Evolutionary conservation across 2,329 filamentous ascomycete species (phyloP).

Genomic region (Capronia americana): DNA sequence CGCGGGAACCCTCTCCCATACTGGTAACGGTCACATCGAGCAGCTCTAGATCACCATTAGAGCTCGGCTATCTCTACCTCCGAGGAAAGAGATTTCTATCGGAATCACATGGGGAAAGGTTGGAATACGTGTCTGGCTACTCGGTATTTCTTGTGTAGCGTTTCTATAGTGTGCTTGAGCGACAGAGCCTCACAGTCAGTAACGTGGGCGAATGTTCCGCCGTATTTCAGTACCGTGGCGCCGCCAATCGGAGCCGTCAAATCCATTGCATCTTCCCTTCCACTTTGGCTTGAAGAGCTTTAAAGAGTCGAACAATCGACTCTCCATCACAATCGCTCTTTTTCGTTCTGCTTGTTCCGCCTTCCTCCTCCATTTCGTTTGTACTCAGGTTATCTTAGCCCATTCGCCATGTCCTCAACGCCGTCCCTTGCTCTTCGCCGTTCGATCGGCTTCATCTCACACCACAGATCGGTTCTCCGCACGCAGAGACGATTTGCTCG

Average conservation of each 20-base stretch:
- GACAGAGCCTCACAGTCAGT: neutral
- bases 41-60: neutral
- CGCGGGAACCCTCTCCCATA: too few species aligned
- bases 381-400: neutral
- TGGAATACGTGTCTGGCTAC: neutral
- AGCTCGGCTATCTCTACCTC: neutral
- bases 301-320: neutral
- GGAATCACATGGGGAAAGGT: neutral
- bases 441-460: conserved; percentile 8
- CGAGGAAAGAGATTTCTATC: neutral
- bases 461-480: conserved; percentile 10
- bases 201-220: neutral
- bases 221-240: neutral
- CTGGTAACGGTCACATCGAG: neutral
- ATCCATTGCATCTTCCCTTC: neutral
- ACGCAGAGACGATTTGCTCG: conserved; percentile 84
- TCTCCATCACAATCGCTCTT: neutral
- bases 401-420: conserved; percentile 17
- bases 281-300: neutral
- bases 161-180: neutral
- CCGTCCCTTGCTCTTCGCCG: conserved; percentile 19
- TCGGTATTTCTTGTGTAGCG: neutral
- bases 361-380: neutral
- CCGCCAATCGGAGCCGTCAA: neutral
- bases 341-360: neutral